Percentiles rank a stretch among this genome's conserved stretches.
Evolutionary conservation across 2,329 filamentous ascomycete species (phyloP).

Genomic region (Sporothrix pallida): DNA sequence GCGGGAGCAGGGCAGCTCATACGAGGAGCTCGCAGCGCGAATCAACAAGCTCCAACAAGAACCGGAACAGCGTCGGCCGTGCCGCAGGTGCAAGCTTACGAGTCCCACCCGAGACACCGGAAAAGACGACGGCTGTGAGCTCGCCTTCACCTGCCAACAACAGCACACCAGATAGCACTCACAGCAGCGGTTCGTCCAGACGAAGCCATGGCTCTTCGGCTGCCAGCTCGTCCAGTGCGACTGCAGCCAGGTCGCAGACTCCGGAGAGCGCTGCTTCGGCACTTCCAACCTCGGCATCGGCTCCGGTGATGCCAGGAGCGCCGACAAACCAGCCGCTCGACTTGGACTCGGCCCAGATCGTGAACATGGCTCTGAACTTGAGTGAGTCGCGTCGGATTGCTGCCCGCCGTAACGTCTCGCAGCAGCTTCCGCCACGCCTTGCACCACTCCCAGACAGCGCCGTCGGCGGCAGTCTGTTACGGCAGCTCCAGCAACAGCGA

Average conservation of each 20-base stretch:
- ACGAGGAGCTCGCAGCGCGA: neutral
- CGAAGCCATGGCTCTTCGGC: neutral
- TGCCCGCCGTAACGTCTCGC: slow-evolving; percentile 62
- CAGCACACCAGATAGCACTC: slow-evolving; percentile 6
- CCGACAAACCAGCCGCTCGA: slow-evolving; percentile 52
- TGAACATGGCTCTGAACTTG: slow-evolving; percentile 87
- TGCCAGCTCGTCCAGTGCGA: slow-evolving; percentile 32
- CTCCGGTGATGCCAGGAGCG: neutral
- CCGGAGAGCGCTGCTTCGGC: neutral
- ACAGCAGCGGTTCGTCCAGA: neutral
- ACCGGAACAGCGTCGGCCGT: slow-evolving; percentile 6
- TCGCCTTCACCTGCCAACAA: neutral
- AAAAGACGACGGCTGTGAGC: neutral
- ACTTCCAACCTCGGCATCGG: slow-evolving; percentile 30
- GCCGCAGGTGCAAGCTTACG: neutral
- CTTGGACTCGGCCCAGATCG: slow-evolving; percentile 84
- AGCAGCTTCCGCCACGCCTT: slow-evolving; percentile 56
- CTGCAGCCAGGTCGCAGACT: slow-evolving; percentile 38
- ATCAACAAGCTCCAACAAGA: neutral
- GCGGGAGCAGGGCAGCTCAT: slow-evolving; percentile 35
- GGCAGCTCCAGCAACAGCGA: slow-evolving; percentile 75
- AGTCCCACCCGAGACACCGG: neutral
- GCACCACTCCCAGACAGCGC: slow-evolving; percentile 60
- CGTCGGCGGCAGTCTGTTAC: slow-evolving; percentile 64
- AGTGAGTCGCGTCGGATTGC: slow-evolving; percentile 78